These are phyloP conservation scores for Periconia sp. DNA, from an alignment of 2,329 filamentous ascomycete species.

Conservation along the genomic window DNA sequence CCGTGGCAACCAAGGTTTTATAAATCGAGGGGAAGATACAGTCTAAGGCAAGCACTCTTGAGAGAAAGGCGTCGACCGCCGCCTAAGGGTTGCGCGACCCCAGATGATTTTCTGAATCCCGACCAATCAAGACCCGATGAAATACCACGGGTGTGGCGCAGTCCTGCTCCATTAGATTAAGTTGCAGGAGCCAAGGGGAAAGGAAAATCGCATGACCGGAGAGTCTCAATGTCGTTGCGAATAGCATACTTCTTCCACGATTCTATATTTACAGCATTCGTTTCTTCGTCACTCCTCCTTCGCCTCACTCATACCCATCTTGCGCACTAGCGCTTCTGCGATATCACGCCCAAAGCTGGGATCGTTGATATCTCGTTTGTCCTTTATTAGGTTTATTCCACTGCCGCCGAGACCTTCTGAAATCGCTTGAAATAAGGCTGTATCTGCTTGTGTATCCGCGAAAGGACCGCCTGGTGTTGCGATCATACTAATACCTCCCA, in stretches of 20 bases:
- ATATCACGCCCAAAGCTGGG: conserved; percentile 56
- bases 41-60: too few species aligned
- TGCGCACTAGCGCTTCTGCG: conserved; percentile 49
- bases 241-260: too few species aligned
- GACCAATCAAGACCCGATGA: neutral
- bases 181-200: too few species aligned
- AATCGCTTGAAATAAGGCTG: conserved; percentile 55
- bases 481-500: conserved; percentile 67
- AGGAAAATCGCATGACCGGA: too few species aligned
- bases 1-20: too few species aligned
- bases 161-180: neutral
- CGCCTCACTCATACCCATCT: conserved; percentile 12
- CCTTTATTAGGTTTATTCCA: conserved; percentile 57
- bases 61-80: too few species aligned
- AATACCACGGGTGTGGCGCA: neutral
- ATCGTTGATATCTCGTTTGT: conserved; percentile 62
- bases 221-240: too few species aligned
- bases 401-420: conserved; percentile 56
- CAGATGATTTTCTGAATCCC: too few species aligned
- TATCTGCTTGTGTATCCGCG: conserved; percentile 56
- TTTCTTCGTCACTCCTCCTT: neutral
- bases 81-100: too few species aligned
- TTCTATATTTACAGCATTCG: neutral
- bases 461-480: conserved; percentile 61
- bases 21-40: too few species aligned